Evolutionary conservation across 2,329 filamentous ascomycete species (phyloP).

Genomic region (Pleomassaria siparia): DNA sequence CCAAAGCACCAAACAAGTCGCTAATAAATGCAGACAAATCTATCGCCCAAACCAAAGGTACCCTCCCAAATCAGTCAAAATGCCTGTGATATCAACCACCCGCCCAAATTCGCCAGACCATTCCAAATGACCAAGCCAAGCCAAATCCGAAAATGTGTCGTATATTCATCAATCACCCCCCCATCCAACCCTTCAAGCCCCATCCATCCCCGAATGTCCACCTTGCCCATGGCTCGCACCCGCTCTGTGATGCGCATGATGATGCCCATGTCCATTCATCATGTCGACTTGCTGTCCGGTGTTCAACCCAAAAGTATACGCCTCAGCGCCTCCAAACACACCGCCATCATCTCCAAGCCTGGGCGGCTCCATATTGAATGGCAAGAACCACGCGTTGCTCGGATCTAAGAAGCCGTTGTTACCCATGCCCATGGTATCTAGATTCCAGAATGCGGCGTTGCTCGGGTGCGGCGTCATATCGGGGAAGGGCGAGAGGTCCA

Average conservation of each 20-base stretch:
- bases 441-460: conserved; percentile 33
- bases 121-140: not conserved
- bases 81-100: not conserved
- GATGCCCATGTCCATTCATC: conserved; percentile 16
- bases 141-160: not conserved
- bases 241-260: not conserved
- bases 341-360: conserved; percentile 41
- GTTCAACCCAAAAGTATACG: conserved; percentile 27
- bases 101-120: not conserved
- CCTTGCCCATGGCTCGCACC: conserved; percentile 5
- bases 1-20: not conserved
- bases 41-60: not conserved
- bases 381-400: conserved; percentile 82
- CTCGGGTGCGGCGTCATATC: conserved; percentile 38
- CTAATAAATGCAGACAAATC: not conserved
- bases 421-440: conserved; percentile 34
- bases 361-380: conserved; percentile 85
- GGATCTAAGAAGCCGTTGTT: conserved; percentile 41
- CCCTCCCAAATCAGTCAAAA: not conserved
- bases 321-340: conserved; percentile 23
- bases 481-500: conserved; percentile 37
- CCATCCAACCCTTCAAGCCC: conserved; percentile 9
- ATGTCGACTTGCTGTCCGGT: conserved; percentile 19
- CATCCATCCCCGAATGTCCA: conserved; percentile 2
- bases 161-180: not conserved